These are phyloP conservation scores for Peniophora sp. DNA, from an alignment of 1,284 basidiomycete species.

Conservation along the genomic window DNA sequence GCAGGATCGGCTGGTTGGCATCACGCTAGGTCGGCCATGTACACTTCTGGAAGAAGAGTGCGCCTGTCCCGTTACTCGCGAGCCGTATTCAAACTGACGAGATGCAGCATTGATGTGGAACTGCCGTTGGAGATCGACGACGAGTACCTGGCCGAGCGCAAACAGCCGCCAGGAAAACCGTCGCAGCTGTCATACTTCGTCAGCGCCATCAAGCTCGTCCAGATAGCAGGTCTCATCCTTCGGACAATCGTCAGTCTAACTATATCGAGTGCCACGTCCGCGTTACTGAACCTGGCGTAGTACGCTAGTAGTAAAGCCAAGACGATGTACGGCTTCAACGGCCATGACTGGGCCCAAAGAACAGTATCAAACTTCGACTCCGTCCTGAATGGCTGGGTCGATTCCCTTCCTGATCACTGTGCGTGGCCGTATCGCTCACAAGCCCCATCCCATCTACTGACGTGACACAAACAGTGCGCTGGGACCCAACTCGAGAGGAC, in stretches of 20 bases:
- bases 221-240: slow-evolving; percentile 36
- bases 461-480: slow-evolving; percentile 43
- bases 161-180: slow-evolving; percentile 26
- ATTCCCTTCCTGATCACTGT: slow-evolving; percentile 63
- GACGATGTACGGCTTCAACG: slow-evolving; percentile 34
- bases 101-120: slow-evolving; percentile 33
- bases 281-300: slow-evolving; percentile 14
- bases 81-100: background rate
- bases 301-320: slow-evolving; percentile 50
- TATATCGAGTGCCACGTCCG: background rate
- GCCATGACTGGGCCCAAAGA: slow-evolving; percentile 46
- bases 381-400: slow-evolving; percentile 67
- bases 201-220: slow-evolving; percentile 33
- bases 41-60: slow-evolving; percentile 44
- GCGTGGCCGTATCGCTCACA: slow-evolving; percentile 18
- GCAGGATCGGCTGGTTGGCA: slow-evolving; percentile 29
- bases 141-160: slow-evolving; percentile 32
- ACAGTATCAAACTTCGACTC: slow-evolving; percentile 65
- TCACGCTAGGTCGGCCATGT: slow-evolving; percentile 39
- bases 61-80: slow-evolving; percentile 4
- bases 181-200: slow-evolving; percentile 31
- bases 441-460: background rate
- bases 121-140: slow-evolving; percentile 44
- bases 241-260: slow-evolving; percentile 31
- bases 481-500: slow-evolving; percentile 65